Base-by-base conservation (phyloP, 768 basidiomycete species). In the Tricholoma saponaceum region DNA sequence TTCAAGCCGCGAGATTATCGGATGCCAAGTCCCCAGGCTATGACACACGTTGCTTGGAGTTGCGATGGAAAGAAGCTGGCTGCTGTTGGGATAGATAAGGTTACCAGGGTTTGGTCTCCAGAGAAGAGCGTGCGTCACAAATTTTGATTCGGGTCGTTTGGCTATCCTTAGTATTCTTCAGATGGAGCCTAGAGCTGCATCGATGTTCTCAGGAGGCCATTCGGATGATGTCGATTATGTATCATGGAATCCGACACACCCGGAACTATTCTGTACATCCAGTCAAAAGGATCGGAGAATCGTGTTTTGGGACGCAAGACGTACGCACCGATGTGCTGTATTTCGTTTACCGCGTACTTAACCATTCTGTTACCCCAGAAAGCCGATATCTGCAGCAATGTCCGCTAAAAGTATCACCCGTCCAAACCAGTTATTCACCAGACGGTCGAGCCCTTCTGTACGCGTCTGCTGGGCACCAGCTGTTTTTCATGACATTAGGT, bases 191-290 rank as follows among this genome's bases (percentile, higher is more conserved):
- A 80, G 90, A 61, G 78, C 84, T 14, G 86, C 90, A 14, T 74
- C 80, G 1, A 74, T 80, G 14, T 90, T 83, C 57, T 79, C 85
- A 0, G 88, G 89, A 20, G 89, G 83, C 6, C 90, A 92, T 60
- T 77, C 80, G 2, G 89, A 90, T 55, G 89, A 90, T 46, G 86
- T 88, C n/a, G 90, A 92, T 63, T 84, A 90, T 59, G 73, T 92
- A 41, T 83, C 89, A 7, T 93, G 90, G 90, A 90, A 90, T 67
- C 90, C 90, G 1, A 88, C 86, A 2, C 90, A 92, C 62, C 89
- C 90, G 4, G 90, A 92, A 37, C 72, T 91, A 14, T 90, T 93
- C 66, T 90, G 87, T 59, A 86, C 90, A 0, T 89, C 89, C 14
- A 86, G 90, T 62, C 83, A 86, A 66, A 87, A 82, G 64, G 90